Evolutionary conservation across 2,329 filamentous ascomycete genomes (phyloP).

Genomic region (Xylaria sp.): DNA sequence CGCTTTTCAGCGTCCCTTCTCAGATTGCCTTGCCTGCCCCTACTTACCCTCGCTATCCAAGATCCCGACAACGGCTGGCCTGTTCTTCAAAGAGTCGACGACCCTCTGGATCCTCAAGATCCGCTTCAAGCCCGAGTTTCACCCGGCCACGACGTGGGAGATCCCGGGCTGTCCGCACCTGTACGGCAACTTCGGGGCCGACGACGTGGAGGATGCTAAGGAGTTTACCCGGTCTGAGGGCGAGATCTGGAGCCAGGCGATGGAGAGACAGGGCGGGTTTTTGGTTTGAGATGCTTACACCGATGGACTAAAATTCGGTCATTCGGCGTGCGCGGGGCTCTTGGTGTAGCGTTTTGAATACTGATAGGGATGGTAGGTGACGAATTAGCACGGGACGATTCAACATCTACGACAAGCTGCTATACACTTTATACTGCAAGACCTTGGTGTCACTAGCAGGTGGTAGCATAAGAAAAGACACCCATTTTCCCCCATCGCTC

Average conservation of each 20-base stretch:
- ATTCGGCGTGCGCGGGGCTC: not conserved
- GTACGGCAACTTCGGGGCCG: slow-evolving; percentile 61
- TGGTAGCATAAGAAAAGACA: not conserved
- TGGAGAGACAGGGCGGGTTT: slow-evolving; percentile 49
- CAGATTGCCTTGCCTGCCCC: too few relatives aligned
- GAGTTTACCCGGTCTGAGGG: slow-evolving; percentile 53
- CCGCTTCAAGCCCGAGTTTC: slow-evolving; percentile 50
- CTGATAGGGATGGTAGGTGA: not conserved
- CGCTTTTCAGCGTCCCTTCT: too few relatives aligned
- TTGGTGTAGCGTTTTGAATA: too few relatives aligned
- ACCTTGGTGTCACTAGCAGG: not conserved
- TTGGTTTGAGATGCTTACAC: slow-evolving; percentile 36
- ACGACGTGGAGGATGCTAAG: slow-evolving; percentile 54
- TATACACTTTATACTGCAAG: too few relatives aligned
- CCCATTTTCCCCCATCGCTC: not conserved
- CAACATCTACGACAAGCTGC: not conserved
- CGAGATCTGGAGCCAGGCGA: slow-evolving; percentile 54
- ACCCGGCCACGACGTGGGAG: slow-evolving; percentile 59
- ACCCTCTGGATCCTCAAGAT: slow-evolving; percentile 51
- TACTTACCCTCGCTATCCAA: too few relatives aligned
- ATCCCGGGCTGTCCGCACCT: slow-evolving; percentile 60
- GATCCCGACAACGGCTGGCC: slow-evolving; percentile 40
- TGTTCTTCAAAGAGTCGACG: slow-evolving; percentile 38
- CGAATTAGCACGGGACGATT: not conserved
- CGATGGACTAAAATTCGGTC: not conserved